phyloP scores from a whole-genome alignment of 805 yeast species.

The Candida khao-thaluensis region DNA sequence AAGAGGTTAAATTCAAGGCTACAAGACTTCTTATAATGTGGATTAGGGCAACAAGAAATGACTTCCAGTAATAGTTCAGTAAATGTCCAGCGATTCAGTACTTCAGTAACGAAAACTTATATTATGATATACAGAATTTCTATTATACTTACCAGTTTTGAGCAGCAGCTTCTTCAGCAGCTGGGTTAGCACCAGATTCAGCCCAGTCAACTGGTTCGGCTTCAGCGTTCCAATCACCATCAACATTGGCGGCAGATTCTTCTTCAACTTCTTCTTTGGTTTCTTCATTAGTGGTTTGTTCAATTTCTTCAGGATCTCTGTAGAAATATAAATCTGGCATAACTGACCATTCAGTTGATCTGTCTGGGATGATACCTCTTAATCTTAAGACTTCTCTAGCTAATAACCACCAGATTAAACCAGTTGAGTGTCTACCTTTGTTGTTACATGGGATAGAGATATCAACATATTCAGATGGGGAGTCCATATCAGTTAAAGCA shows the following conservation, averaged over 20 bases:
- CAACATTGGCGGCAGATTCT: conserved; percentile 62
- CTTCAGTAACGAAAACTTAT: conserved; percentile 5
- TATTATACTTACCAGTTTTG: conserved; percentile 40
- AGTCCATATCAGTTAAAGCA: conserved; percentile 98
- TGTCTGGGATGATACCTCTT: conserved; percentile 95
- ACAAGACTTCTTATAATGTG: too few species aligned
- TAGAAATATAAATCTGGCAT: conserved; percentile 99
- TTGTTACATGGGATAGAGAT: conserved; percentile 99
- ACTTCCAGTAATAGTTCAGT: too few species aligned
- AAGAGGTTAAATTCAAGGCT: not conserved
- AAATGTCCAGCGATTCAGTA: too few species aligned
- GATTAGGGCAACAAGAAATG: too few species aligned
- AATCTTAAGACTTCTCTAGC: conserved; percentile 99
- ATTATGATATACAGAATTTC: conserved; percentile 8
- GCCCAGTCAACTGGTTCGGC: conserved; percentile 69
- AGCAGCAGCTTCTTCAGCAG: conserved; percentile 77
- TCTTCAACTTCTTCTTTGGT: conserved; percentile 51
- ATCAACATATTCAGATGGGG: conserved; percentile 98
- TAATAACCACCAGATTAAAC: conserved; percentile 99
- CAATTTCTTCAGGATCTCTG: conserved; percentile 99
- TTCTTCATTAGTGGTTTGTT: conserved; percentile 65
- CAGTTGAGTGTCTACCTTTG: conserved; percentile 99
- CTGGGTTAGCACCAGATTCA: conserved; percentile 50
- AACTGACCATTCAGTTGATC: conserved; percentile 96
- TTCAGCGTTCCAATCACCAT: conserved; percentile 55